Evolutionary conservation across 371 early-diverging fungal genomes (phyloP).

Genomic region (Sporodiniella umbellata): DNA sequence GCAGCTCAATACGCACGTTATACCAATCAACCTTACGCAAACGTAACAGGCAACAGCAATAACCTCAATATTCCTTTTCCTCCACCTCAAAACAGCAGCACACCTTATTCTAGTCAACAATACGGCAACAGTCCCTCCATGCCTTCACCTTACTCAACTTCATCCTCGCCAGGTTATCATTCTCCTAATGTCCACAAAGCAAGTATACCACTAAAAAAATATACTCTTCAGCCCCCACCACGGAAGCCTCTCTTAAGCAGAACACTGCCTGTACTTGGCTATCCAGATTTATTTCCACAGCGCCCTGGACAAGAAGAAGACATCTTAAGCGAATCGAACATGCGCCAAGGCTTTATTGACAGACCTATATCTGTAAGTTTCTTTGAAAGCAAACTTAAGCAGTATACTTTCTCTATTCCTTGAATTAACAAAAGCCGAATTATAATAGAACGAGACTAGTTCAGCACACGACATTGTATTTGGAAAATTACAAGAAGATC

Average conservation of each 20-base stretch:
- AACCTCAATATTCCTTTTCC: constrained; percentile 40
- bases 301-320: constrained; percentile 58
- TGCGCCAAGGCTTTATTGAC: constrained; percentile 71
- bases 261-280: constrained; percentile 50
- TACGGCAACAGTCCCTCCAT: constrained; percentile 29
- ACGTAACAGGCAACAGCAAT: constrained; percentile 17
- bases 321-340: constrained; percentile 60
- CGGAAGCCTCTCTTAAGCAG: constrained; percentile 42
- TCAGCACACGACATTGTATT: constrained; percentile 52
- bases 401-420: no score
- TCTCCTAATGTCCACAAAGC: constrained; percentile 31
- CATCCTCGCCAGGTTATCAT: constrained; percentile 48
- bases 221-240: constrained; percentile 49
- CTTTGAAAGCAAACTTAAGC: neutral
- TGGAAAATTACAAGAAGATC: constrained; percentile 51
- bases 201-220: constrained; percentile 39
- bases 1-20: constrained; percentile 47
- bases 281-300: constrained; percentile 72
- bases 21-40: constrained; percentile 28
- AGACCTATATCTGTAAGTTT: constrained; percentile 43
- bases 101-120: constrained; percentile 19
- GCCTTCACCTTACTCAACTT: constrained; percentile 45
- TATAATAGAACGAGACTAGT: constrained; percentile 50
- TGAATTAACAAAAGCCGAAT: no score
- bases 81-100: constrained; percentile 19